Percentiles rank a stretch among this genome's conserved stretches.
phyloP scores from a whole-genome alignment of 352 stramenopile species.

The Phytophthora quininea region DNA sequence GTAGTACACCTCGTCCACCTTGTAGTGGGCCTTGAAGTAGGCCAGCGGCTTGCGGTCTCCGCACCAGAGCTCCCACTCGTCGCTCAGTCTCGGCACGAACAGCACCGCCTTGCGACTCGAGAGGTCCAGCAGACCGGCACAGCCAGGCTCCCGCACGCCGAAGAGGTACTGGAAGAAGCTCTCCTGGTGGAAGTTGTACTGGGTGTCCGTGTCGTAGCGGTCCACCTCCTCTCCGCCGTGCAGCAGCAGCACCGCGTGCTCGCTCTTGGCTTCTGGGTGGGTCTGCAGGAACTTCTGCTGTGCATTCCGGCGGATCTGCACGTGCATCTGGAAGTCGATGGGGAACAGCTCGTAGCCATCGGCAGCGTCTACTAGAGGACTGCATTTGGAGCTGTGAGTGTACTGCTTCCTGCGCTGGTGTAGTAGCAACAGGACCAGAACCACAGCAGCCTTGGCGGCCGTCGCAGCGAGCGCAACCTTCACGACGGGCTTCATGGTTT shows the following conservation, averaged over 20 bases:
- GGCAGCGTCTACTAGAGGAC: constrained; percentile 28
- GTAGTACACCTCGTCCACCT: constrained; percentile 91
- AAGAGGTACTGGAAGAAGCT: constrained; percentile 99
- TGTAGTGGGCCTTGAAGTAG: constrained; percentile 90
- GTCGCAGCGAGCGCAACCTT: not conserved
- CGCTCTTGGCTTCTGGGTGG: constrained; percentile 45
- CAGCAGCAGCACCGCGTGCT: constrained; percentile 55
- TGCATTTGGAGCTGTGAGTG: not conserved
- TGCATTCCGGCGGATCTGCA: constrained; percentile 61
- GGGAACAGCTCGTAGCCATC: constrained; percentile 72
- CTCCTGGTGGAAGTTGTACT: constrained; percentile 96
- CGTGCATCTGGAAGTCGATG: constrained; percentile 86
- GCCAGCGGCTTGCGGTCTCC: constrained; percentile 84
- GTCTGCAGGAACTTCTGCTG: constrained; percentile 49
- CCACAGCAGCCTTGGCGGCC: not conserved
- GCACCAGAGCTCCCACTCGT: constrained; percentile 95
- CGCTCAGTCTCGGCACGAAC: constrained; percentile 92
- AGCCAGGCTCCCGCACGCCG: constrained; percentile 96
- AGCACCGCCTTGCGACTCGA: constrained; percentile 80
- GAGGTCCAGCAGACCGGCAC: constrained; percentile 88
- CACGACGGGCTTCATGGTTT: not conserved
- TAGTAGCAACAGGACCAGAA: not conserved
- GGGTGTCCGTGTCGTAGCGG: constrained; percentile 87
- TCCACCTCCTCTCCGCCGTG: constrained; percentile 71
- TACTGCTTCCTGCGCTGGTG: not conserved